A percentile compares a stretch with the other conserved stretches of the same genome.
phyloP scores from a whole-genome alignment of 1,284 basidiomycete genomes.

The Ustilago vetiveriae region DNA sequence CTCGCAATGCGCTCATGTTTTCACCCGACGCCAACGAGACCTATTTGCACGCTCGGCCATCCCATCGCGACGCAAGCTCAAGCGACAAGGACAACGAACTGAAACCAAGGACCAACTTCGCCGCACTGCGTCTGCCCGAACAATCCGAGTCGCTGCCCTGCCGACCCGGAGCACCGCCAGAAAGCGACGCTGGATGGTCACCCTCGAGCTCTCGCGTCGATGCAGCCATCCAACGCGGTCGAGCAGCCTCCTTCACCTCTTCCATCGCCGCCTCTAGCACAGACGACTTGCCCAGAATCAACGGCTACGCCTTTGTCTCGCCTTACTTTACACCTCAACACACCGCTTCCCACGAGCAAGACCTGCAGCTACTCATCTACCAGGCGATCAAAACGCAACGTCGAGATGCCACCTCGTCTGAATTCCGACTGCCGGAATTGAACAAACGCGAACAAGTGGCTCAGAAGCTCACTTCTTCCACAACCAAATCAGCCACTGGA shows the following conservation, averaged over 20 bases:
- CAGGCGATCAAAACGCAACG: constrained; percentile 18
- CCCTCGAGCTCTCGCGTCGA: constrained; percentile 58
- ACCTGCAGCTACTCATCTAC: constrained; percentile 30
- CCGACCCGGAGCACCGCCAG: no score
- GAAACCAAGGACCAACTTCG: constrained; percentile 13
- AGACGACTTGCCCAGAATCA: constrained; percentile 38
- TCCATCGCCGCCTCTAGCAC: background rate
- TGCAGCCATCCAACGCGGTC: constrained; percentile 49
- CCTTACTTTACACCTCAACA: constrained; percentile 37
- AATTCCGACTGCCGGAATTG: constrained; percentile 17
- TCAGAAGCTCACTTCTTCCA: constrained; percentile 5
- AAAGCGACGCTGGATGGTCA: constrained; percentile 33
- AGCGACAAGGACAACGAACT: background rate
- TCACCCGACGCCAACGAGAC: constrained; percentile 48
- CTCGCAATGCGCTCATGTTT: constrained; percentile 58
- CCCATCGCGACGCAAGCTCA: no score
- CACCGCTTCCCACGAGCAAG: constrained; percentile 4
- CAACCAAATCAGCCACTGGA: no score
- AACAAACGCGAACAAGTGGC: constrained; percentile 21
- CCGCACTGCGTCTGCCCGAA: constrained; percentile 8
- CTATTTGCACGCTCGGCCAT: constrained; percentile 10
- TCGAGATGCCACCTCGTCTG: background rate
- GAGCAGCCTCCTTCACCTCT: constrained; percentile 8
- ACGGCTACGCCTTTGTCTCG: constrained; percentile 58
- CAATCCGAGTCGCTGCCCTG: background rate